Percentiles rank a stretch among this genome's conserved stretches.
phyloP scores from a whole-genome alignment of 2,329 filamentous ascomycete genomes.

The Cladosporium sp. region DNA sequence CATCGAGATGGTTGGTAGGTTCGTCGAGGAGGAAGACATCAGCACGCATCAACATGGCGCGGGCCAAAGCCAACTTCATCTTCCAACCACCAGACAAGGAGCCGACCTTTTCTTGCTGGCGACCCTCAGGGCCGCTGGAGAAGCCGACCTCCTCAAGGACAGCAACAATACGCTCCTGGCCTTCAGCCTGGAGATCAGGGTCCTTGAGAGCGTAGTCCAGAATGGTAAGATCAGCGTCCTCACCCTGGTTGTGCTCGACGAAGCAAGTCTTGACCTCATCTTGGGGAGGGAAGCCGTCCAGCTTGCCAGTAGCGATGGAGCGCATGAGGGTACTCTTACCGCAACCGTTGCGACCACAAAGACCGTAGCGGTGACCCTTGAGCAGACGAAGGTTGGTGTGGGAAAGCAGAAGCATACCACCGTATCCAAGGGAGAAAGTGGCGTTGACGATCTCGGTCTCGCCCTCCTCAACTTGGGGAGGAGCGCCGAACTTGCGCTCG shows the following conservation, averaged over 20 bases:
- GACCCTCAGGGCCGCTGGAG: constrained; percentile 81
- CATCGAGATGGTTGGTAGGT: constrained; percentile 97
- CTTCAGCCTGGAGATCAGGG: constrained; percentile 77
- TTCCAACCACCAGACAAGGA: constrained; percentile 98
- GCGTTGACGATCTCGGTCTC: constrained; percentile 97
- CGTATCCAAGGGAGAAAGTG: constrained; percentile 95
- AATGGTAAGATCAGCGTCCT: constrained; percentile 95
- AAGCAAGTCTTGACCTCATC: constrained; percentile 94
- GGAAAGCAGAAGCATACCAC: constrained; percentile 93
- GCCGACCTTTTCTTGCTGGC: constrained; percentile 86
- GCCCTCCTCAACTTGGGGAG: constrained; percentile 83
- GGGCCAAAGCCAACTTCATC: constrained; percentile 96
- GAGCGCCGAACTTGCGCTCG: constrained; percentile 79
- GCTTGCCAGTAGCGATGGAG: constrained; percentile 90
- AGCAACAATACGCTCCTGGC: constrained; percentile 74
- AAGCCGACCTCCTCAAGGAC: constrained; percentile 94
- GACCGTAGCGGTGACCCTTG: constrained; percentile 95
- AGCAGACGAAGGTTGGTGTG: constrained; percentile 93
- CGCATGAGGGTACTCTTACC: constrained; percentile 99
- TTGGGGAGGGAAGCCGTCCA: constrained; percentile 93
- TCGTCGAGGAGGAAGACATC: constrained; percentile 96
- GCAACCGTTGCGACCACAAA: constrained; percentile 94
- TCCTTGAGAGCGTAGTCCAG: constrained; percentile 91
- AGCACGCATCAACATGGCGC: constrained; percentile 95
- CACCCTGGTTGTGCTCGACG: constrained; percentile 98